Evolutionary conservation across 192 early-diverging fungal species (phyloP).

Genomic region (Lobulomyces angularis): DNA sequence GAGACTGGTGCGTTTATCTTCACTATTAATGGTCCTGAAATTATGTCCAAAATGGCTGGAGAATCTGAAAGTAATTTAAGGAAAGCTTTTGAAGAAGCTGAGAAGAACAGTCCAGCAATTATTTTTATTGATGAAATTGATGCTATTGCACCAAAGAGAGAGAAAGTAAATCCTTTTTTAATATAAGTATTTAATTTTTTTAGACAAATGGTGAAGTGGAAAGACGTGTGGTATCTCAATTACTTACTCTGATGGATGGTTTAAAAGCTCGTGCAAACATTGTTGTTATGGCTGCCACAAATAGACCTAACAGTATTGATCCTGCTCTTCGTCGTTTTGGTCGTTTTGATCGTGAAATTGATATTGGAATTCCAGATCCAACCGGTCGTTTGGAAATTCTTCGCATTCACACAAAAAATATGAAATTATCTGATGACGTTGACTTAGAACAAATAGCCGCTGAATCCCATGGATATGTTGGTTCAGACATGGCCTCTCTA

Average conservation of each 20-base stretch:
- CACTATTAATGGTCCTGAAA: conserved; percentile 97
- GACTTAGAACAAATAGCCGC: conserved; percentile 94
- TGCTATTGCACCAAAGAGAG: conserved; percentile 97
- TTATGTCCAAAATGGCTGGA: conserved; percentile 99
- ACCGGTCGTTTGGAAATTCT: conserved; percentile 96
- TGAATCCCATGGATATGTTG: conserved; percentile 96
- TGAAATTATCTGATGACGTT: conserved; percentile 95
- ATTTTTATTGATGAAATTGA: conserved; percentile 99
- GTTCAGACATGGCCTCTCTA: conserved; percentile 90
- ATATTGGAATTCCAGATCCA: conserved; percentile 98
- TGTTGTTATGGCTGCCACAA: conserved; percentile 98
- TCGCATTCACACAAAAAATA: conserved; percentile 99
- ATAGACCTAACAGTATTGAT: conserved; percentile 97
- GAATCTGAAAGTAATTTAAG: conserved; percentile 95
- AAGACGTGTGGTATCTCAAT: conserved; percentile 94
- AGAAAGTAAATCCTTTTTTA: conserved; percentile 43
- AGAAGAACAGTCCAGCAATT: conserved; percentile 93
- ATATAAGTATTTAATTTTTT: conserved; percentile 1
- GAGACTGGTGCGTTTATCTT: conserved; percentile 99
- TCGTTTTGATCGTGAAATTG: conserved; percentile 97
- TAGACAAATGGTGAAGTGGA: conserved; percentile 96
- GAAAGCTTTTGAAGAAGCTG: conserved; percentile 98
- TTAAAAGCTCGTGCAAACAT: conserved; percentile 93
- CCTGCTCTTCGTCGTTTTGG: conserved; percentile 97
- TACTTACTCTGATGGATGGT: conserved; percentile 97